These are phyloP conservation scores for Eucalyptus paniculata DNA, from an alignment of 345 rosid species.

Conservation along the genomic window DNA sequence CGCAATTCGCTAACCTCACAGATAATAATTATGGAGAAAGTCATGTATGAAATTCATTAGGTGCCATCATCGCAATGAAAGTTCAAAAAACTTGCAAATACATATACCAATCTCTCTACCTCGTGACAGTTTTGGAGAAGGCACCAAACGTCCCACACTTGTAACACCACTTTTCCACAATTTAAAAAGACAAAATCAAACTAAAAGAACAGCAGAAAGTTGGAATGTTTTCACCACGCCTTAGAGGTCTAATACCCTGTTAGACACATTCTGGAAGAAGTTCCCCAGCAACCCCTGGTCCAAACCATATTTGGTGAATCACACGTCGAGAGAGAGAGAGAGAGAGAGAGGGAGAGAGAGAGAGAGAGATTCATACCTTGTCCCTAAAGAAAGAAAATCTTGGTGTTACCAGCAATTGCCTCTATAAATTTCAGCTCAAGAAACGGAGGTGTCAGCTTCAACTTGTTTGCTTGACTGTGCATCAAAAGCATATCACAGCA, in stretches of 20 bases:
- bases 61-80: background rate
- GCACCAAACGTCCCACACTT: background rate
- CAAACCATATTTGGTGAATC: conserved; percentile 42
- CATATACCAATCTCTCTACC: background rate
- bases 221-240: background rate
- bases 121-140: background rate
- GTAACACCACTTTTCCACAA: background rate
- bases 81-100: background rate
- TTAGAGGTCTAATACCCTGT: background rate
- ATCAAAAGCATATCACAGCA: background rate
- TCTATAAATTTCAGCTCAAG: conserved; percentile 60
- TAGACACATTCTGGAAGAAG: conserved; percentile 22
- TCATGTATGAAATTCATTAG: background rate
- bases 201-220: no score
- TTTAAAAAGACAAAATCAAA: background rate
- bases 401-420: conserved; percentile 81
- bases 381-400: conserved; percentile 65
- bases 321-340: background rate
- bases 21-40: background rate
- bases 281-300: conserved; percentile 86
- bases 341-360: background rate
- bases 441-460: conserved; percentile 46
- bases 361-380: conserved; percentile 28
- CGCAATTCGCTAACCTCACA: background rate
- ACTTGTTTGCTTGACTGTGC: conserved; percentile 69